Conservation (phyloP, 208 protist species). For the Crithidia bombi region DNA sequence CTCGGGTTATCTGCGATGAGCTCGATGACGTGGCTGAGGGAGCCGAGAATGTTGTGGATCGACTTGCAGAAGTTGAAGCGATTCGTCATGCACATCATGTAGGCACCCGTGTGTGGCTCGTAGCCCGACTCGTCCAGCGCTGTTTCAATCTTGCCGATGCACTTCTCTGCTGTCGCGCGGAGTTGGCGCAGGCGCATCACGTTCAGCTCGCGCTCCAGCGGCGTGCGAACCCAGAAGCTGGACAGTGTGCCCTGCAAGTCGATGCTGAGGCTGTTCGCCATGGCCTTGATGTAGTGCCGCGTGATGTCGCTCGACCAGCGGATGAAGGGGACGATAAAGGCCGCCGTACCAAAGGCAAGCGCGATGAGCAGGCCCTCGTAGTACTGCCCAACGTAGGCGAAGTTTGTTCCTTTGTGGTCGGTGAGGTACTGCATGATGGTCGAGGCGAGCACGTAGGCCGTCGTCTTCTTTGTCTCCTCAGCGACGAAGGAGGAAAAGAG, state of each 20-base stretch:
- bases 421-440: slow-evolving; percentile 83
- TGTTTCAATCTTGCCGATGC: slow-evolving; percentile 64
- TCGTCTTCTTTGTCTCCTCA: slow-evolving; percentile 89
- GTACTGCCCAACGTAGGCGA: slow-evolving; percentile 73
- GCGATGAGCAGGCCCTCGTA: slow-evolving; percentile 78
- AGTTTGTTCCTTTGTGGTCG: slow-evolving; percentile 52
- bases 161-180: slow-evolving; percentile 71
- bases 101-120: slow-evolving; percentile 82
- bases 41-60: slow-evolving; percentile 82
- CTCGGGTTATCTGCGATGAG: slow-evolving; percentile 69
- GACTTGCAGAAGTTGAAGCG: slow-evolving; percentile 77
- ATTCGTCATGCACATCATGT: slow-evolving; percentile 58
- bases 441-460: slow-evolving; percentile 81
- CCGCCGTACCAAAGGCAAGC: slow-evolving; percentile 72
- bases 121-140: slow-evolving; percentile 76
- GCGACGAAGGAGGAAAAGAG: slow-evolving; percentile 81
- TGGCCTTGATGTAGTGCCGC: slow-evolving; percentile 73
- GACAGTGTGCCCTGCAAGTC: slow-evolving; percentile 81
- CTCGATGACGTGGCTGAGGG: slow-evolving; percentile 84
- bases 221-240: slow-evolving; percentile 81
- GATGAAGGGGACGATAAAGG: slow-evolving; percentile 87
- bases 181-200: slow-evolving; percentile 86
- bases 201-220: slow-evolving; percentile 87
- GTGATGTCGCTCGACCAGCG: slow-evolving; percentile 86
- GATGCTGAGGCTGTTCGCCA: slow-evolving; percentile 87